phyloP scores from a whole-genome alignment of 1,284 basidiomycete genomes.

The Heterobasidion irregulare region DNA sequence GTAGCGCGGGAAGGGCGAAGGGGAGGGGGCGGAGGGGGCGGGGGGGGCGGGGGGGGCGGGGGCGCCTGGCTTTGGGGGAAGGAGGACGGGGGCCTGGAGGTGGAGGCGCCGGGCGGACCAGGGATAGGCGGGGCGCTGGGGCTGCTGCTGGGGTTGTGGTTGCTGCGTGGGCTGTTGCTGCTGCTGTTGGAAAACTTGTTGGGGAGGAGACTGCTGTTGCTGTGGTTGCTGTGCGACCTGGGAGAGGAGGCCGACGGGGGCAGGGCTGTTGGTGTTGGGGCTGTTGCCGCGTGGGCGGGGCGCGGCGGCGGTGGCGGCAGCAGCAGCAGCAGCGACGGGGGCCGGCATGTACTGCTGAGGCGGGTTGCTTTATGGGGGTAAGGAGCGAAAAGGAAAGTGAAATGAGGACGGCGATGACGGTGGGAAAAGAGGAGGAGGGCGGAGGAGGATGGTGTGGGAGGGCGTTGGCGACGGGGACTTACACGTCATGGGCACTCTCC shows the following conservation, averaged over 20 bases:
- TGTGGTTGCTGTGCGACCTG: slow-evolving; percentile 10
- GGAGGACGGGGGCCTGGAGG: slow-evolving; percentile 54
- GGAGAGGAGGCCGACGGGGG: not conserved
- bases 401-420: slow-evolving; percentile 18
- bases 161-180: slow-evolving; percentile 12
- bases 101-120: slow-evolving; percentile 69
- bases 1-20: slow-evolving; percentile 93
- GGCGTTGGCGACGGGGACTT: slow-evolving; percentile 10
- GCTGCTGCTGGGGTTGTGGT: slow-evolving; percentile 19
- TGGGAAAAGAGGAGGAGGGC: slow-evolving; percentile 17
- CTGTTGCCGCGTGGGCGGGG: not conserved
- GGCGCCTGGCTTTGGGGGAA: slow-evolving; percentile 55
- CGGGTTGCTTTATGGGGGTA: slow-evolving; percentile 1
- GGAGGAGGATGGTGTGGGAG: slow-evolving; percentile 13
- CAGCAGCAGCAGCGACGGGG: not conserved
- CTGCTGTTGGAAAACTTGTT: slow-evolving; percentile 15
- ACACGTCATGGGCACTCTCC: slow-evolving; percentile 18
- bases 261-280: slow-evolving; percentile 1
- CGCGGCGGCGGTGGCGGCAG: too few species aligned
- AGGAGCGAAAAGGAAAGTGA: slow-evolving; percentile 3
- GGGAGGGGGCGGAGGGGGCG: slow-evolving; percentile 35
- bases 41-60: slow-evolving; percentile 48
- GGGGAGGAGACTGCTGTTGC: slow-evolving; percentile 21
- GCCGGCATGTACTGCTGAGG: slow-evolving; percentile 6
- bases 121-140: slow-evolving; percentile 62